These are phyloP conservation scores for Prunus padus DNA, from an alignment of 306 rosid genomes.

Conservation along the genomic window DNA sequence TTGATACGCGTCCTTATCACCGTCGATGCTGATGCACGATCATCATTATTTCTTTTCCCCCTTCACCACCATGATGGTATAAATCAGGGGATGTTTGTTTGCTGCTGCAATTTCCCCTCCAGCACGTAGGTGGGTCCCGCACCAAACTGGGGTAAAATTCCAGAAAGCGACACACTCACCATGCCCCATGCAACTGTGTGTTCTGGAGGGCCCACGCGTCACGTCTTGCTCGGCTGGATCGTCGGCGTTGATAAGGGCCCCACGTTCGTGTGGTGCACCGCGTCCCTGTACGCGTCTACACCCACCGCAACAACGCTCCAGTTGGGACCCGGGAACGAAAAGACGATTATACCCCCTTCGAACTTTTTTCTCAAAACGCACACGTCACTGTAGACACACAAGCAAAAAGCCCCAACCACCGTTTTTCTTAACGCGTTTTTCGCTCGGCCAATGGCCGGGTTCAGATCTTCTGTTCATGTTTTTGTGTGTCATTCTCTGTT, in stretches of 20 bases:
- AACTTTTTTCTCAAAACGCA: background rate
- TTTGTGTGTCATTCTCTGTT: no score
- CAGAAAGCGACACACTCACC: conserved; percentile 31
- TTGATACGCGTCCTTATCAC: conserved; percentile 26
- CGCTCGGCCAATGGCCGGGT: background rate
- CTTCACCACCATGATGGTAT: background rate
- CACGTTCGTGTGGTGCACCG: conserved; percentile 46
- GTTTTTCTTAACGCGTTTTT: background rate
- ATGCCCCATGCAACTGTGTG: background rate
- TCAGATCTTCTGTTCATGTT: no score
- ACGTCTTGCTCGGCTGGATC: conserved; percentile 35
- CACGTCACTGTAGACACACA: background rate
- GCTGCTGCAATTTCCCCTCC: background rate
- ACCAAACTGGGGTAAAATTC: background rate
- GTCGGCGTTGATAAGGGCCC: conserved; percentile 34
- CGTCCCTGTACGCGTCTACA: conserved; percentile 27
- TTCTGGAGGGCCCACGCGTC: conserved; percentile 46
- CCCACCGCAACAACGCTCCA: conserved; percentile 12
- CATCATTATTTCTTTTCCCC: background rate
- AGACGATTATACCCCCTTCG: background rate
- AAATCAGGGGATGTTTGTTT: no score
- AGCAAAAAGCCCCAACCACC: background rate
- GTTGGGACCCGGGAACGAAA: background rate
- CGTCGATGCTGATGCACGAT: conserved; percentile 17
- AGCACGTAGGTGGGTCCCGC: conserved; percentile 13